Conservation (phyloP, 306 rosid species). For the Cucurbita maxima region DNA sequence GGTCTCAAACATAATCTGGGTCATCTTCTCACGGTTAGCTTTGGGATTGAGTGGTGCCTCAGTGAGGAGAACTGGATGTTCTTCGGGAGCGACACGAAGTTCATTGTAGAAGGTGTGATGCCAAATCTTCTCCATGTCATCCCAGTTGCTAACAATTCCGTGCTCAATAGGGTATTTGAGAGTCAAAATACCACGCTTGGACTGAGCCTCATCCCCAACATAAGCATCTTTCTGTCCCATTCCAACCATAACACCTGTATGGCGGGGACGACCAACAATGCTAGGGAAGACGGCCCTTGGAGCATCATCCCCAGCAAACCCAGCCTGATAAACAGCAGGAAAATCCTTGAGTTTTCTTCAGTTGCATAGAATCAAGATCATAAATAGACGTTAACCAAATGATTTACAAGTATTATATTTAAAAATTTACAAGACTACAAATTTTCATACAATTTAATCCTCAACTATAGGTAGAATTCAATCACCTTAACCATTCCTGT, state of each 20-base stretch:
- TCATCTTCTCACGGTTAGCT: constrained; percentile 49
- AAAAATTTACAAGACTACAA: neutral
- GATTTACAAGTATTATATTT: neutral
- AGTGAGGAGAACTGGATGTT: constrained; percentile 61
- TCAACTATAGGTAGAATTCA: neutral
- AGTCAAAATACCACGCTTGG: constrained; percentile 26
- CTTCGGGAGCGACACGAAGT: constrained; percentile 28
- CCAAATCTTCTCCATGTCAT: constrained; percentile 72
- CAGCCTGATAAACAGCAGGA: constrained; percentile 14
- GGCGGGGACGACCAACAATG: constrained; percentile 27
- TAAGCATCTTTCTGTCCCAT: constrained; percentile 27
- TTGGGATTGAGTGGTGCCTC: constrained; percentile 71
- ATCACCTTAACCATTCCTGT: constrained; percentile 29
- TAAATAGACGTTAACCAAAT: neutral
- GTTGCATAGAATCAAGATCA: neutral
- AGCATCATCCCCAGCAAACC: constrained; percentile 28
- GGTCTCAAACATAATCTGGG: constrained; percentile 27
- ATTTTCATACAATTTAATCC: neutral
- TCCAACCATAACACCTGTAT: constrained; percentile 28
- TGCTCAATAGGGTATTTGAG: constrained; percentile 61
- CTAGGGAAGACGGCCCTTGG: constrained; percentile 30
- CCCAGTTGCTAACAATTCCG: constrained; percentile 75
- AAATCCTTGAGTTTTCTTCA: neutral
- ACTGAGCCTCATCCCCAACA: constrained; percentile 30
- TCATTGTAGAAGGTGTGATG: constrained; percentile 27